phyloP scores from a whole-genome alignment of 331 rosid genomes.

The Malus hybrid region DNA sequence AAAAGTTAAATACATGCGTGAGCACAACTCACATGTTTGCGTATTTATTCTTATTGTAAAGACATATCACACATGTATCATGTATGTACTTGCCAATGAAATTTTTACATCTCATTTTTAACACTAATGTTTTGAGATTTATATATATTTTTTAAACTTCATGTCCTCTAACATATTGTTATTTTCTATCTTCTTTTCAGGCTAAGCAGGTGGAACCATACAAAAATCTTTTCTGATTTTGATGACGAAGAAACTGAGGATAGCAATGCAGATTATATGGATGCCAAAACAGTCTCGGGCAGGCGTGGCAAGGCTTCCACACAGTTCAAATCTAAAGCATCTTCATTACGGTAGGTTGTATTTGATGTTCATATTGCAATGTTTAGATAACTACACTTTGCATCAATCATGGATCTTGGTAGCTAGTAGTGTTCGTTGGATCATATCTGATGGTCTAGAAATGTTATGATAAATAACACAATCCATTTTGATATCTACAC shows the following conservation, averaged over 20 bases:
- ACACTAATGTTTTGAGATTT: neutral
- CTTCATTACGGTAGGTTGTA: slow-evolving; percentile 54
- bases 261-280: slow-evolving; percentile 44
- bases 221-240: slow-evolving; percentile 69
- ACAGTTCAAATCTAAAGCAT: slow-evolving; percentile 57
- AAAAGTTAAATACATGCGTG: neutral
- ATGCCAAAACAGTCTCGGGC: slow-evolving; percentile 27
- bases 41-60: neutral
- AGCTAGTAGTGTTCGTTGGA: neutral
- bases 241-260: slow-evolving; percentile 49
- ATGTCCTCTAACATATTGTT: neutral
- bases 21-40: neutral
- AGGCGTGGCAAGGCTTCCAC: slow-evolving; percentile 32
- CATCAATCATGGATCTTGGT: neutral
- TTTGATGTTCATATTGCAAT: slow-evolving; percentile 1
- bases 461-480: neutral
- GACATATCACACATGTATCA: neutral
- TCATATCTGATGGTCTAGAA: neutral
- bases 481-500: neutral
- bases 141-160: neutral
- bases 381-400: neutral
- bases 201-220: slow-evolving; percentile 79
- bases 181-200: slow-evolving; percentile 27
- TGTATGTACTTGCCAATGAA: neutral
- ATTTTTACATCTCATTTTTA: neutral